Evolutionary conservation across 2,329 filamentous ascomycete genomes (phyloP).

Genomic region (Cercospora zeae-maydis): DNA sequence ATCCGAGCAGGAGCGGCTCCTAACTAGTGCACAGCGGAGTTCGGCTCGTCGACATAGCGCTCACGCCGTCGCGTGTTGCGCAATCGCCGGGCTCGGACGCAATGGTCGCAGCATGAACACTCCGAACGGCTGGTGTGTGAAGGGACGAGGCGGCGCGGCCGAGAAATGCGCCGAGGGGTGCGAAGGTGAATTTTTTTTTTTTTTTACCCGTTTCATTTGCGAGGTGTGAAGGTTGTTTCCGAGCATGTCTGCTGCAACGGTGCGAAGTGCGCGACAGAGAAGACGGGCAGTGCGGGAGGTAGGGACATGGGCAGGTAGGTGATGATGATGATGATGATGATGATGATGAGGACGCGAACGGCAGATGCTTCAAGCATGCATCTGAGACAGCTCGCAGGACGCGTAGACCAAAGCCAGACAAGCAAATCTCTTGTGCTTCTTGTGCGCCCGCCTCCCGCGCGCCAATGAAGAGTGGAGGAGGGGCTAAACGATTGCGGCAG

Average conservation of each 20-base stretch:
- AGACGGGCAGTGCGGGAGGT: neutral
- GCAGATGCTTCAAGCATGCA: no score
- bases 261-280: neutral
- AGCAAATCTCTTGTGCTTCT: neutral
- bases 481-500: slow-evolving; percentile 1
- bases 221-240: neutral
- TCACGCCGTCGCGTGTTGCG: neutral
- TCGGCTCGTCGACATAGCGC: neutral
- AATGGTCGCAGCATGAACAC: neutral
- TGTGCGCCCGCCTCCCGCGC: neutral
- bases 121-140: neutral
- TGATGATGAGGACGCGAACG: no score
- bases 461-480: neutral
- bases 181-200: no score
- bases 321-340: no score
- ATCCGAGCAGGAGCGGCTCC: neutral
- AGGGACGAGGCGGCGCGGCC: neutral
- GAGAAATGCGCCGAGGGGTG: neutral
- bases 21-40: neutral
- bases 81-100: neutral
- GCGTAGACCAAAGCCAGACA: neutral
- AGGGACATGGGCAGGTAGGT: no score
- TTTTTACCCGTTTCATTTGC: no score
- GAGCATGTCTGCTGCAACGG: neutral
- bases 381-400: neutral